phyloP scores from a whole-genome alignment of 2,329 filamentous ascomycete species.

The Calcarisporium arbuscula region DNA sequence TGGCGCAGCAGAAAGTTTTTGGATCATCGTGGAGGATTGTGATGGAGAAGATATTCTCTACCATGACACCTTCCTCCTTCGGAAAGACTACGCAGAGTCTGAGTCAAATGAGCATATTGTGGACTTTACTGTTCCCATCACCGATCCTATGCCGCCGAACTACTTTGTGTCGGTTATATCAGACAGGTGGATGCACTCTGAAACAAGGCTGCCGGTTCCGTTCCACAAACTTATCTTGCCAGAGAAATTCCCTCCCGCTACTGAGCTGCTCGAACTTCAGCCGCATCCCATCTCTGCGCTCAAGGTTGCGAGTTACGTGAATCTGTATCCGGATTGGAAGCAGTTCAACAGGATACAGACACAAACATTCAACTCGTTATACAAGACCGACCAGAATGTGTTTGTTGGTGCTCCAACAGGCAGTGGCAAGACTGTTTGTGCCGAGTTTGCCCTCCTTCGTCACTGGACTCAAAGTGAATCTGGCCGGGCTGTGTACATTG shows the following conservation, averaged over 20 bases:
- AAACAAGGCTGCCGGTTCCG: conserved; percentile 86
- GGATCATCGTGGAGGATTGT: conserved; percentile 95
- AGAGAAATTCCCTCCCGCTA: conserved; percentile 92
- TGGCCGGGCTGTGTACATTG: conserved; percentile 85
- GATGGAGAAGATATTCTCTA: conserved; percentile 94
- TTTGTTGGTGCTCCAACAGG: conserved; percentile 90
- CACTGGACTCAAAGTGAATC: conserved; percentile 61
- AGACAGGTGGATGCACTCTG: conserved; percentile 97
- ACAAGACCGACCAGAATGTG: conserved; percentile 85
- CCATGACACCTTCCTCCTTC: conserved; percentile 88
- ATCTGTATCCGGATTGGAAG: conserved; percentile 75
- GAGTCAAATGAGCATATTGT: conserved; percentile 92
- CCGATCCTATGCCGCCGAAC: conserved; percentile 96
- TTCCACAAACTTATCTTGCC: conserved; percentile 94
- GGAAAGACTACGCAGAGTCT: conserved; percentile 77
- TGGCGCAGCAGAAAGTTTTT: conserved; percentile 85
- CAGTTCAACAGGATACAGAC: conserved; percentile 98
- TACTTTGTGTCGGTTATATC: conserved; percentile 96
- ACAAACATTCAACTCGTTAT: conserved; percentile 92
- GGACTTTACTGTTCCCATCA: conserved; percentile 93
- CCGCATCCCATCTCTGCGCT: conserved; percentile 82
- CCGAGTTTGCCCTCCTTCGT: conserved; percentile 84
- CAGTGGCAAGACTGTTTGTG: conserved; percentile 94
- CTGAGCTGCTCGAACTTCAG: conserved; percentile 85
- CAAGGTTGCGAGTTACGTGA: conserved; percentile 76